Base-by-base conservation (phyloP, 192 early-diverging fungal species). In the Entophlyctis luteolus region DNA sequence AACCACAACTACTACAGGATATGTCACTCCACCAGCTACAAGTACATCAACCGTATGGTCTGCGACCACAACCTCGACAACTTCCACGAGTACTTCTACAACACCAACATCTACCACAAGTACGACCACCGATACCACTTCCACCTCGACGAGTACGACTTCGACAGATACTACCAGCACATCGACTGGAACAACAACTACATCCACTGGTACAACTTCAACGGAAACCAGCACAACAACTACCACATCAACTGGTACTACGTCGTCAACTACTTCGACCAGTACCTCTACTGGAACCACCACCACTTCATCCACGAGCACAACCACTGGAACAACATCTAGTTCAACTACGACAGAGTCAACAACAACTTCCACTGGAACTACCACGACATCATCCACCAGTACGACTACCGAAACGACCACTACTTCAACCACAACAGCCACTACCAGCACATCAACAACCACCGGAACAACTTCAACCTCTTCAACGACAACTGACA, bases 221-320 rank as follows among this genome's bases (percentile, higher is more conserved):
- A 23, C 42, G 16, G 22, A 70, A 72, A 12, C 75, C 67, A 1
- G 73, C 75, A 42, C 72, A 74, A 67, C 39, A 55, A 78, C 59
- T 14, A 60, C 36, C 14, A 23, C 42, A 6, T 12, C 12, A 46
- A 46, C 38, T n/a, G n/a, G 42, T n/a, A 45, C n/a, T 45, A 10
- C n/a, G 42, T 45, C 42, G 10, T 45, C 42, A n/a, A 45, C 10
- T n/a, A n/a, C n/a, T 45, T n/a, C 42, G 10, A 55, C 18, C 6
- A 31, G 32, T 14, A 10, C 54, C 8, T 32, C 54, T n/a, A 33
- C 54, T 4, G 28, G 32, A 33, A 27, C 54, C 16, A 55, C 25
- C 27, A 31, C 54, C 32, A 55, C 54, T 33, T 34, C 54, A 27
- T 16, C 54, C 12, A 60, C 38, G 14, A 23, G 23, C n/a, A 60